Conservation (phyloP, 805 yeast species). For the Ascoidea rubescens region DNA sequence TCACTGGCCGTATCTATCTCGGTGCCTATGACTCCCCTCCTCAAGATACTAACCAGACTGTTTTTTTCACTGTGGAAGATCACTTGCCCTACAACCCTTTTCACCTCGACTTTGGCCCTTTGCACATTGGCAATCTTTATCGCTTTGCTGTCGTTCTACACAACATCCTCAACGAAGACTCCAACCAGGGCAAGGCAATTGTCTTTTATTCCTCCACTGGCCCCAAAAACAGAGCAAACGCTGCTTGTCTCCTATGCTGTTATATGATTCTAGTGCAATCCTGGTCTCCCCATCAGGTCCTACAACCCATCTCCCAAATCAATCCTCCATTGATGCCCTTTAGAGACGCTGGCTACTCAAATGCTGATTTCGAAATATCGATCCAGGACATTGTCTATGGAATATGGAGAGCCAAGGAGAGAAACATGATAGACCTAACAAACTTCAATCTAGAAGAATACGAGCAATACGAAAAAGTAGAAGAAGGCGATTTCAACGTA, state of each 20-base stretch:
- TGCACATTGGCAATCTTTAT: constrained; percentile 85
- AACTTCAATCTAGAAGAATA: constrained; percentile 84
- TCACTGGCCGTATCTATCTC: constrained; percentile 61
- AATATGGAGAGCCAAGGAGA: constrained; percentile 93
- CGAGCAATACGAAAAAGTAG: constrained; percentile 89
- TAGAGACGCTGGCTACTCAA: constrained; percentile 94
- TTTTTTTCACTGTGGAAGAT: constrained; percentile 86
- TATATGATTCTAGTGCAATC: constrained; percentile 91
- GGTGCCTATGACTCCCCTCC: constrained; percentile 83
- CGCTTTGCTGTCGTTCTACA: constrained; percentile 92
- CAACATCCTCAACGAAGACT: constrained; percentile 75
- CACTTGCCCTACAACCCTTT: constrained; percentile 88
- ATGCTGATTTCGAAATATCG: constrained; percentile 85
- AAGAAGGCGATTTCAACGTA: constrained; percentile 91
- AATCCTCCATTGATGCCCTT: constrained; percentile 91
- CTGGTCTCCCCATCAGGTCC: constrained; percentile 97
- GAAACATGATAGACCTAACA: constrained; percentile 77
- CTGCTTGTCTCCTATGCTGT: constrained; percentile 88
- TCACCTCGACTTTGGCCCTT: constrained; percentile 93
- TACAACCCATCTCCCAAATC: constrained; percentile 85
- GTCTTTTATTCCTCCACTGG: constrained; percentile 80
- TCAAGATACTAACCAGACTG: constrained; percentile 56
- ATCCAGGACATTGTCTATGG: constrained; percentile 95
- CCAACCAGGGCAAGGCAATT: constrained; percentile 76
- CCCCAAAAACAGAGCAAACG: constrained; percentile 75